These are phyloP conservation scores for Globisporangium megalacanthum DNA, from an alignment of 352 stramenopile species.

Conservation along the genomic window DNA sequence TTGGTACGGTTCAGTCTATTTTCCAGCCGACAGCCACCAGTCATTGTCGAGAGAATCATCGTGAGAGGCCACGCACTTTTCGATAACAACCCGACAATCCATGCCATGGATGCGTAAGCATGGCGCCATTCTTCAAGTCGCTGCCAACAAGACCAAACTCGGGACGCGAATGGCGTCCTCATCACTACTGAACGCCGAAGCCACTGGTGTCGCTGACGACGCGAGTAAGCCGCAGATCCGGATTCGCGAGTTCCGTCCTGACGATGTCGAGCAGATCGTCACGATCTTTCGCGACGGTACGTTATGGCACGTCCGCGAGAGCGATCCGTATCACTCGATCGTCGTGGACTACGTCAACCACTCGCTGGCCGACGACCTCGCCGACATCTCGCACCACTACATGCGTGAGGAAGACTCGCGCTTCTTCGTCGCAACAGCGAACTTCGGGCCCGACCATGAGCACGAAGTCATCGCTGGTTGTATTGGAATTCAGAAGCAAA, in stretches of 20 bases:
- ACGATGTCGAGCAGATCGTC: conserved; percentile 11
- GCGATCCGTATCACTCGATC: conserved; percentile 5
- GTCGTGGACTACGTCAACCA: conserved; percentile 17
- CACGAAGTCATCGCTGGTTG: conserved; percentile 11
- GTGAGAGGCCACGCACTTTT: too few species aligned
- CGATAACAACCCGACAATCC: too few species aligned
- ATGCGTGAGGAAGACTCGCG: conserved; percentile 1
- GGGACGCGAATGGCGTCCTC: too few species aligned
- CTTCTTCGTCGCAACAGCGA: conserved; percentile 9
- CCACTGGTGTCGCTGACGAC: neutral
- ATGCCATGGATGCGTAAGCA: too few species aligned
- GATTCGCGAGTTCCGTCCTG: conserved; percentile 14
- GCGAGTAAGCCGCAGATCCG: neutral
- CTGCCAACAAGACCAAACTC: too few species aligned
- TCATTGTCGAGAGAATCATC: too few species aligned
- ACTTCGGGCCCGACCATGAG: neutral
- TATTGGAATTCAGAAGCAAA: conserved; percentile 7
- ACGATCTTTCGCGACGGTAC: conserved; percentile 18
- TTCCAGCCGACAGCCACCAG: too few species aligned
- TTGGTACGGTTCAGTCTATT: too few species aligned
- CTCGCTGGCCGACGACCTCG: conserved; percentile 14
- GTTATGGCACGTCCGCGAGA: conserved; percentile 8
- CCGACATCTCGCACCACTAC: conserved; percentile 9
- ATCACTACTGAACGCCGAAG: neutral
- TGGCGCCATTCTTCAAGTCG: too few species aligned